Conservation (phyloP, 768 basidiomycete species). For the Trametes punicea region DNA sequence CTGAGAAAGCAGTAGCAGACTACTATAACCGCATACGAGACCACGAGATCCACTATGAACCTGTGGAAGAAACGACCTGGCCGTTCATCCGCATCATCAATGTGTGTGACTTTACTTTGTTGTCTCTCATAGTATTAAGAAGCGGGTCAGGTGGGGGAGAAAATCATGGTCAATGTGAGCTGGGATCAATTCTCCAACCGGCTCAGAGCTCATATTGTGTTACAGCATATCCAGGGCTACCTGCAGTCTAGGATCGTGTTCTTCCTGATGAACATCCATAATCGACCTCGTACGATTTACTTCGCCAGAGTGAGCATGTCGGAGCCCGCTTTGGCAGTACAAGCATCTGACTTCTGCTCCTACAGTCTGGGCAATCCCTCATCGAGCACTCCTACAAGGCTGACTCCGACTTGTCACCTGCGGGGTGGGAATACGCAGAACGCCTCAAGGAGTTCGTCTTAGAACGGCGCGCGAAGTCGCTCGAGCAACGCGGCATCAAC, state of each 20-base stretch:
- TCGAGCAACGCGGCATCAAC: constrained; percentile 67
- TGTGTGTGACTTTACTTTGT: constrained; percentile 40
- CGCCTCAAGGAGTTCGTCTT: constrained; percentile 86
- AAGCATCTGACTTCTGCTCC: background rate
- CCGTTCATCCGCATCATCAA: constrained; percentile 95
- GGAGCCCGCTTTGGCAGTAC: constrained; percentile 1
- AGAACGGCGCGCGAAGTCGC: constrained; percentile 71
- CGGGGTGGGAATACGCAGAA: constrained; percentile 94
- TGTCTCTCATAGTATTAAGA: background rate
- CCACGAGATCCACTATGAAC: constrained; percentile 86
- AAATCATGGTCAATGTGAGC: constrained; percentile 89
- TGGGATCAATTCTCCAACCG: background rate
- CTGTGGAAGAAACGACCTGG: constrained; percentile 87
- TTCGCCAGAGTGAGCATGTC: constrained; percentile 77
- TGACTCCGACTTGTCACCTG: constrained; percentile 92
- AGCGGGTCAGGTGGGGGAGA: constrained; percentile 76
- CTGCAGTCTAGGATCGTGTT: constrained; percentile 93
- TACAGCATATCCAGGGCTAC: constrained; percentile 84
- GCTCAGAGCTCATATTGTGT: background rate
- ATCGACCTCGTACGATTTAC: constrained; percentile 87
- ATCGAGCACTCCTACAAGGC: constrained; percentile 99
- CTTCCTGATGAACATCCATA: constrained; percentile 99
- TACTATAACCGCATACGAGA: constrained; percentile 87
- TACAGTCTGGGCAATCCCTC: constrained; percentile 93
- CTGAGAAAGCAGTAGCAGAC: constrained; percentile 87